A percentile compares a stretch with the other conserved stretches of the same genome.
Evolutionary conservation across 768 basidiomycete genomes (phyloP).

Genomic region (Rhodotorula diobovata): DNA sequence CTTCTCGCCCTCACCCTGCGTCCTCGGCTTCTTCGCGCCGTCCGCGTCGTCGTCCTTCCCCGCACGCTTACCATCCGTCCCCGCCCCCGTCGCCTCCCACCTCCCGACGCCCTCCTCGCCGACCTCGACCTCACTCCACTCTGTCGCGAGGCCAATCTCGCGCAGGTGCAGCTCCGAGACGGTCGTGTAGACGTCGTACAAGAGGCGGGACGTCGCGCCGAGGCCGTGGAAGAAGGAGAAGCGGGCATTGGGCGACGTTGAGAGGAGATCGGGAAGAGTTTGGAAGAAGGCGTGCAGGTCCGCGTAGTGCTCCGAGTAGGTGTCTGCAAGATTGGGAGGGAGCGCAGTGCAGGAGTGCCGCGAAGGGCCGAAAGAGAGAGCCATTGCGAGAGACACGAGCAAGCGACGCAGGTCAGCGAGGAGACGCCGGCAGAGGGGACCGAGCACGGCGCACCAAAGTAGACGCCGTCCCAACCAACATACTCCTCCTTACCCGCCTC

Average conservation of each 20-base stretch:
- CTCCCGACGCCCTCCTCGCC: constrained; percentile 63
- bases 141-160: constrained; percentile 70
- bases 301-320: constrained; percentile 44
- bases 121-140: constrained; percentile 80
- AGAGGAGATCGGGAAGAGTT: constrained; percentile 62
- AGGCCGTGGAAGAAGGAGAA: constrained; percentile 92
- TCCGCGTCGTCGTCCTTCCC: neutral
- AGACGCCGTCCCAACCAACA: constrained; percentile 82
- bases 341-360: neutral
- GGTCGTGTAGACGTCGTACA: constrained; percentile 75
- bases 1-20: neutral
- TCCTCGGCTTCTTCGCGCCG: constrained; percentile 12
- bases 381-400: too few relatives aligned
- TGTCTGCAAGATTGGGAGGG: constrained; percentile 15
- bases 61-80: neutral
- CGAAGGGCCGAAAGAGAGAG: neutral
- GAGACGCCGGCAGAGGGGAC: neutral
- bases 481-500: constrained; percentile 59
- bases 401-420: neutral
- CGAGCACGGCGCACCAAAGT: constrained; percentile 68
- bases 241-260: constrained; percentile 58
- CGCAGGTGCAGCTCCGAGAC: constrained; percentile 77
- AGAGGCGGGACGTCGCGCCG: constrained; percentile 76
- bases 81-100: neutral
- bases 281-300: constrained; percentile 79